Evolutionary conservation across 768 basidiomycete species (phyloP), one percentile per base, ranked within the genome.

Genomic region (Pleurotus sapidus): DNA sequence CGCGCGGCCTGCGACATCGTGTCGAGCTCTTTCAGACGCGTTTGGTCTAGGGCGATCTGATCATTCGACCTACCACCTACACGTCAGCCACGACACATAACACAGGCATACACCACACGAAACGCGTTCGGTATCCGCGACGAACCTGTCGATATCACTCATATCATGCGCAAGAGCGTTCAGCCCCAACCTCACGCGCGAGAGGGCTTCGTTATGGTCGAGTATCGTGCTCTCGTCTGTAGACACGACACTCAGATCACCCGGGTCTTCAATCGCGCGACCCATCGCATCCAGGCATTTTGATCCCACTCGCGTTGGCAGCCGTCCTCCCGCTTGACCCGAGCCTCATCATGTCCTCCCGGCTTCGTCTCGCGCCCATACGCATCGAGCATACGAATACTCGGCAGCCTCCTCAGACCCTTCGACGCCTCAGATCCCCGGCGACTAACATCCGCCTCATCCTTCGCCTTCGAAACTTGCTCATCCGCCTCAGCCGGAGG

Each of bases 251-350:
- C 64, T 57, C 11, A 62, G 57, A 27, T 66, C 58, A 39, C 46
- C 57, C 40, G 58, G 59, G 3, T 73, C 74, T 54, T 79, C 75
- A 14, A 88, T 73, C 61, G 85, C 83, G 54, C 74, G 78, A 7
- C 88, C 89, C 81, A 88, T 84, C 4, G 86, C 85, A 65, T 91
- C 89, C 42, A 89, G 78, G 27, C n/a, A 90, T 71, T 42, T 86
- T 80, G 50, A 89, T 74, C 27, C 57, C 14, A 18, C 18, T 25
- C 54, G 55, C 9, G 49, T 53, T 42, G 49, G 45, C n/a, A 40
- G n/a, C 46, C 25, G 49, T 57, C 45, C 8, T 61, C 55, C 40
- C 59, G 37, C 59, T 65, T 59, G 4, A 43, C 47, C 60, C 70
- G 69, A 9, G 11, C 9, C 11, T 49, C 47, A 6, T 51, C 30